phyloP scores from a whole-genome alignment of 2,329 filamentous ascomycete genomes.

The Ophiostoma montium region DNA sequence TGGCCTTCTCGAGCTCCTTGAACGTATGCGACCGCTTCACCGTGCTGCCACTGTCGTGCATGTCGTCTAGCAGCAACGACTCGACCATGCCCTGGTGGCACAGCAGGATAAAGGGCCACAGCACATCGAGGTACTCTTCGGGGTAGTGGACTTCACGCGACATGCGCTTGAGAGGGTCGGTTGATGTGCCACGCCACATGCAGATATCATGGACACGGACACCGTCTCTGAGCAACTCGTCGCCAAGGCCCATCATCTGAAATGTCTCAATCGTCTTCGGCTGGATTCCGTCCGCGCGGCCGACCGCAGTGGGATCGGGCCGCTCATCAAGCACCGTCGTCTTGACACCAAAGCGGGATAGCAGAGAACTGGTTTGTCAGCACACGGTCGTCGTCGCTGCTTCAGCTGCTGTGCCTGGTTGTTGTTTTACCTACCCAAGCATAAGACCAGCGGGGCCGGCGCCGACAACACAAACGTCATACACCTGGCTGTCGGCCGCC shows the following conservation, averaged over 20 bases:
- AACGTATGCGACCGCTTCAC: slow-evolving; percentile 52
- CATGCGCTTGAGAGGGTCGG: slow-evolving; percentile 28
- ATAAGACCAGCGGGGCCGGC: slow-evolving; percentile 25
- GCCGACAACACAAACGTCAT: slow-evolving; percentile 17
- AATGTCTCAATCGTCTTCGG: slow-evolving; percentile 69
- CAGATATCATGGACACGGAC: slow-evolving; percentile 60
- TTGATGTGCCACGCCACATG: slow-evolving; percentile 50
- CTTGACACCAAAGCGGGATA: slow-evolving; percentile 41
- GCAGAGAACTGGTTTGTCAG: slow-evolving; percentile 10
- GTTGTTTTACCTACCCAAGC: slow-evolving; percentile 23
- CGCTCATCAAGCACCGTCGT: background rate
- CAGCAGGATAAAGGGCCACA: slow-evolving; percentile 40
- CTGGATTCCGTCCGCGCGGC: slow-evolving; percentile 57
- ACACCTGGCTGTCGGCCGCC: background rate
- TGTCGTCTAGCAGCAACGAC: slow-evolving; percentile 52
- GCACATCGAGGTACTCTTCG: slow-evolving; percentile 19
- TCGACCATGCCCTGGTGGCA: slow-evolving; percentile 66
- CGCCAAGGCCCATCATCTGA: slow-evolving; percentile 54
- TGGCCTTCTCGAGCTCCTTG: slow-evolving; percentile 35
- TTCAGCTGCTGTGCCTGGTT: background rate
- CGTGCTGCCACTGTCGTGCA: slow-evolving; percentile 47
- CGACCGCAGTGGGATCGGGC: slow-evolving; percentile 21
- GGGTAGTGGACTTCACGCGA: slow-evolving; percentile 49
- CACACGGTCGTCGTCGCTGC: background rate
- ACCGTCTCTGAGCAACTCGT: slow-evolving; percentile 49